These are phyloP conservation scores for Uronychia binucleata DNA, from an alignment of 73 alveolate species.

Conservation along the genomic window DNA sequence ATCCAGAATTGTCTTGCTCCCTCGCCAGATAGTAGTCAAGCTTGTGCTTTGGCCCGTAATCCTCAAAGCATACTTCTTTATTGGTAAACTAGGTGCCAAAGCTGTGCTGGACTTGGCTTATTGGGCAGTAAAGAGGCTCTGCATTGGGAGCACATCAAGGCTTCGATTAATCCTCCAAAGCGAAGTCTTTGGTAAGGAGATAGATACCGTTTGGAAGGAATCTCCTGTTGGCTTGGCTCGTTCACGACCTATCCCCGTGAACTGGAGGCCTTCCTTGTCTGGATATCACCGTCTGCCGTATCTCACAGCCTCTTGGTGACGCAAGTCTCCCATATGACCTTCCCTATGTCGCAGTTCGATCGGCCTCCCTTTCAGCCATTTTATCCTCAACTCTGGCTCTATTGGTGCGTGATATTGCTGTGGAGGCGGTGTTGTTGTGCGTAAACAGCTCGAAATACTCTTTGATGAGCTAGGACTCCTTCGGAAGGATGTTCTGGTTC, in stretches of 20 bases:
- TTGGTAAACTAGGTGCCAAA: too few species aligned
- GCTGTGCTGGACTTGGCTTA: too few species aligned
- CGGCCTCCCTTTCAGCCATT: not conserved
- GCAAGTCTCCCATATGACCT: not conserved
- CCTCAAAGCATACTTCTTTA: too few species aligned
- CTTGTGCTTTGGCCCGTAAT: too few species aligned
- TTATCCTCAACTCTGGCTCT: too few species aligned
- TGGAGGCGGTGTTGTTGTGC: not conserved
- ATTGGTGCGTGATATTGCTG: constrained; percentile 1
- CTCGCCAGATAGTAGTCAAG: too few species aligned
- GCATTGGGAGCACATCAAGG: too few species aligned
- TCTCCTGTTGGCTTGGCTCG: not conserved
- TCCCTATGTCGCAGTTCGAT: not conserved
- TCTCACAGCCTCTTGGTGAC: not conserved
- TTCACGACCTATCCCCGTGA: not conserved
- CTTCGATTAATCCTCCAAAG: too few species aligned
- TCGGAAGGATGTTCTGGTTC: not conserved
- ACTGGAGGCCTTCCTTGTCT: not conserved
- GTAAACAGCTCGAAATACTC: not conserved
- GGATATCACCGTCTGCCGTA: not conserved
- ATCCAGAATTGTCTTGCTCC: too few species aligned
- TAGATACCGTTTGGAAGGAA: not conserved
- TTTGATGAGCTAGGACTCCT: not conserved
- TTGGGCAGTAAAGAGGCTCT: too few species aligned
- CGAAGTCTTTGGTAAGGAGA: too few species aligned